Evolutionary conservation across 2,329 filamentous ascomycete species (phyloP), one percentile per base, ranked within the genome.

Genomic region (Fusarium begoniae): DNA sequence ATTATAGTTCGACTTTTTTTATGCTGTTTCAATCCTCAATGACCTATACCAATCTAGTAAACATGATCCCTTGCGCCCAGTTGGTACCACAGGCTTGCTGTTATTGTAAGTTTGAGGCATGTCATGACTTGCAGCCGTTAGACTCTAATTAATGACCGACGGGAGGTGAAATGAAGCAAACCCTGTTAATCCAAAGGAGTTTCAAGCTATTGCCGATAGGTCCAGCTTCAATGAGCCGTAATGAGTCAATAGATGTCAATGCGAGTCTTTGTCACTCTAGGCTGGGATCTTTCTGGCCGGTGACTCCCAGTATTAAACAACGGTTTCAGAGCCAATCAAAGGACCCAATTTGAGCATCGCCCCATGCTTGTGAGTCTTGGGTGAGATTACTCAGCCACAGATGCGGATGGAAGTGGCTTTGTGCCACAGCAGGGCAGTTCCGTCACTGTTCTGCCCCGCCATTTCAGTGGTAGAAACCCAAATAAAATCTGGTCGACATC

Each of bases 401-500:
- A 63, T 35, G 12, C 48, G 14, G 41, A 13, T 58, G 32, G 26
- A 69, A 53, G 71, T 66, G 57, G 65, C 65, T 54, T 55, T 32
- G 43, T 41, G 45, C 64, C 59, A 51, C 47, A 63, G 24, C 64
- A 74, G 50, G 62, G 63, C 70, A 74, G 54, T 50, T 56, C 68
- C 64, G 41, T 53, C 45, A 58, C 38, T 70, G 37, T 35, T 55
- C 43, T 78, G 76, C 76, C 76, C 76, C 76, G 76, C 76, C 76
- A 77, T 76, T 54, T 63, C 50, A 63, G 54, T 53, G 13, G 37
- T 32, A 48, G 47, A 61, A 44, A 32, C 58, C 60, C 44, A 57
- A 73, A 76, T 78, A 78, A 77, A 78, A 77, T 76, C 76, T 78
- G 63, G 73, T 63, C 68, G 66, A 76, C 69, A 75, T 78, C 70